A percentile compares a stretch with the other conserved stretches of the same genome.
phyloP scores from a whole-genome alignment of 2,329 filamentous ascomycete genomes.

The Curvularia hawaiiensis region DNA sequence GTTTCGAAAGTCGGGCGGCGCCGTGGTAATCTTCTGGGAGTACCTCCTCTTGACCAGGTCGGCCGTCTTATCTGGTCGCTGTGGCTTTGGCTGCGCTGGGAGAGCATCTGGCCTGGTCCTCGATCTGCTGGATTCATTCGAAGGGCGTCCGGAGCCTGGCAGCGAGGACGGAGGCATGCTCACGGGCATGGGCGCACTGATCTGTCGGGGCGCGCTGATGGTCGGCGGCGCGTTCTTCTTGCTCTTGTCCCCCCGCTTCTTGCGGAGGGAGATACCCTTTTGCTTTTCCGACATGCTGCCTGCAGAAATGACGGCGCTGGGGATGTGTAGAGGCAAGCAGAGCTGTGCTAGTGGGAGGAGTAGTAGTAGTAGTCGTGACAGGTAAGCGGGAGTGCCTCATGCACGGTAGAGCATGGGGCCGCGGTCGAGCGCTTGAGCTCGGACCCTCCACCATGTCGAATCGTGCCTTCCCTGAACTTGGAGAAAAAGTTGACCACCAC shows the following conservation, averaged over 20 bases:
- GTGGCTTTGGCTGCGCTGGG: constrained; percentile 45
- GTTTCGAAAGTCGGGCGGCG: constrained; percentile 71
- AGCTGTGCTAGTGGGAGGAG: neutral
- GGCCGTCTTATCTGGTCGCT: constrained; percentile 60
- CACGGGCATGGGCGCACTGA: constrained; percentile 51
- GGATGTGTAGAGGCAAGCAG: neutral
- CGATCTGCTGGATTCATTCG: constrained; percentile 46
- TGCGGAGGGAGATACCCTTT: constrained; percentile 66
- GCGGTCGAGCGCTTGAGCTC: constrained; percentile 27
- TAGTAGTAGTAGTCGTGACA: constrained; percentile 8
- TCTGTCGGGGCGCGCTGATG: constrained; percentile 62
- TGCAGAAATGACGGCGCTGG: constrained; percentile 12
- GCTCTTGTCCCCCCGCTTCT: constrained; percentile 61
- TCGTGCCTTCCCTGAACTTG: constrained; percentile 27
- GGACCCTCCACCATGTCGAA: constrained; percentile 27
- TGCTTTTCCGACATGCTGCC: constrained; percentile 55
- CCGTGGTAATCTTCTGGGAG: constrained; percentile 86
- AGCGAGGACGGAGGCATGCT: constrained; percentile 34
- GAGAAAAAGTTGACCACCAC: constrained; percentile 17
- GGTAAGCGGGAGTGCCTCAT: constrained; percentile 11
- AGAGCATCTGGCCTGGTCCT: constrained; percentile 36
- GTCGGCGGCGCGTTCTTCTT: constrained; percentile 56
- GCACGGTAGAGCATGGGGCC: constrained; percentile 9
- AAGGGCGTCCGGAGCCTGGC: constrained; percentile 45
- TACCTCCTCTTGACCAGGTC: constrained; percentile 95